These are phyloP conservation scores for Rhizopus stolonifer DNA, from an alignment of 371 early-diverging fungal species.

Conservation along the genomic window DNA sequence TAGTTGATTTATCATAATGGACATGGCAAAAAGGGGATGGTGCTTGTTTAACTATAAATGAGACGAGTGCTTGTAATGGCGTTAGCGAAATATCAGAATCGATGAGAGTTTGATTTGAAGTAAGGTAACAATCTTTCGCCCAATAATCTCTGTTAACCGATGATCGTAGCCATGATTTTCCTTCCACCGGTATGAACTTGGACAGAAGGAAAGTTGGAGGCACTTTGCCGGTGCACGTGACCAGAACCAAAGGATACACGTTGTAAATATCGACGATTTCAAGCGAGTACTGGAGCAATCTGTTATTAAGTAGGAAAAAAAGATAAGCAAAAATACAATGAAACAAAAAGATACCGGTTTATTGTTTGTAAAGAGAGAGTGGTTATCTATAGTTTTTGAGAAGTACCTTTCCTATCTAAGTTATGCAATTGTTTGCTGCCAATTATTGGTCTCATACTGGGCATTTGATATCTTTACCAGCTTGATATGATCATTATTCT, in stretches of 20 bases:
- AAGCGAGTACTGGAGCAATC: neutral
- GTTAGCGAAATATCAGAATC: neutral
- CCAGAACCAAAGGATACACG: neutral
- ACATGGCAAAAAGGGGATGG: constrained; percentile 3
- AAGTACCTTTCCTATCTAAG: no score
- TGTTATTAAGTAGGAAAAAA: no score
- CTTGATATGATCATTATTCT: no score
- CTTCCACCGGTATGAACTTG: neutral
- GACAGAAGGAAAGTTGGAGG: neutral
- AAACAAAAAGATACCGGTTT: no score
- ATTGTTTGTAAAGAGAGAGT: no score
- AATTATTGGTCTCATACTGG: no score
- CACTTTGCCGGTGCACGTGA: constrained; percentile 3
- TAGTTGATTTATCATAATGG: constrained; percentile 5
- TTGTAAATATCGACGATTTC: neutral
- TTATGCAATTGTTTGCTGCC: no score
- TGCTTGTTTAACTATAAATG: neutral
- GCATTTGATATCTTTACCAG: no score
- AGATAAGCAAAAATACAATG: no score
- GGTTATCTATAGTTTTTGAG: no score
- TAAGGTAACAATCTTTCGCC: constrained; percentile 9
- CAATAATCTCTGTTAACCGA: constrained; percentile 1
- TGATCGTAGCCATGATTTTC: constrained; percentile 3
- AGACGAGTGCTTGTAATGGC: constrained; percentile 6
- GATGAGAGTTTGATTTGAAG: constrained; percentile 1